These are phyloP conservation scores for Arachnomyces sp. DNA, from an alignment of 2,329 filamentous ascomycete species.

Conservation along the genomic window DNA sequence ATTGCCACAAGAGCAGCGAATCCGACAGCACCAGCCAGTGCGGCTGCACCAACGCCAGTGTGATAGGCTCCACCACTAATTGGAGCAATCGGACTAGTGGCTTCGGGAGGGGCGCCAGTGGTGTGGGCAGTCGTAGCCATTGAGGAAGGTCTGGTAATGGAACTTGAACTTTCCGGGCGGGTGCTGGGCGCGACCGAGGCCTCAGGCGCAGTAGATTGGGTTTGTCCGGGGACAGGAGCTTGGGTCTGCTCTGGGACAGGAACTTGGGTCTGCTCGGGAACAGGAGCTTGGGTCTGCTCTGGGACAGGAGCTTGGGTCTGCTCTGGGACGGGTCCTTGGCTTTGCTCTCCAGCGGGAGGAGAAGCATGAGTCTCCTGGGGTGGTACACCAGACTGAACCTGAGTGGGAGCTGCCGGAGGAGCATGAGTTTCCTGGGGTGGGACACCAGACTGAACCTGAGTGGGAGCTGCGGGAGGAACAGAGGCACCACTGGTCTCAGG, in stretches of 20 bases:
- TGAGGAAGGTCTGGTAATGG: background rate
- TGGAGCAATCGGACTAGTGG: background rate
- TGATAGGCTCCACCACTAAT: slow-evolving; percentile 3
- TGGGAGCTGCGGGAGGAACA: too few species aligned
- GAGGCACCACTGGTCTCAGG: background rate
- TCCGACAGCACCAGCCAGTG: slow-evolving; percentile 5
- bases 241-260: background rate
- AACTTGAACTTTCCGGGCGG: background rate
- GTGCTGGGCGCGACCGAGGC: background rate
- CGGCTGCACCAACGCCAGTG: slow-evolving; percentile 1
- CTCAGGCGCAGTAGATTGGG: background rate
- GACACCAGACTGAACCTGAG: too few species aligned
- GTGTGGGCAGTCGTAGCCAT: background rate
- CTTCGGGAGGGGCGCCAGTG: background rate
- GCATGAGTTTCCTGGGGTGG: too few species aligned
- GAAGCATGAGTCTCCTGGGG: too few species aligned
- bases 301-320: too few species aligned
- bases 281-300: too few species aligned
- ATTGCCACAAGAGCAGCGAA: slow-evolving; percentile 9
- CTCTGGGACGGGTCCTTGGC: too few species aligned
- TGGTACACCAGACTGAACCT: too few species aligned
- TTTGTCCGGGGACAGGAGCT: background rate
- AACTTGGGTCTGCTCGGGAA: too few species aligned
- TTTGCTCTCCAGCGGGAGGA: too few species aligned
- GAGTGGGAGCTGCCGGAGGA: too few species aligned